Evolutionary conservation across 2,329 filamentous ascomycete species (phyloP), one percentile per base, ranked within the genome.

Genomic region (Botrytis deweyae): DNA sequence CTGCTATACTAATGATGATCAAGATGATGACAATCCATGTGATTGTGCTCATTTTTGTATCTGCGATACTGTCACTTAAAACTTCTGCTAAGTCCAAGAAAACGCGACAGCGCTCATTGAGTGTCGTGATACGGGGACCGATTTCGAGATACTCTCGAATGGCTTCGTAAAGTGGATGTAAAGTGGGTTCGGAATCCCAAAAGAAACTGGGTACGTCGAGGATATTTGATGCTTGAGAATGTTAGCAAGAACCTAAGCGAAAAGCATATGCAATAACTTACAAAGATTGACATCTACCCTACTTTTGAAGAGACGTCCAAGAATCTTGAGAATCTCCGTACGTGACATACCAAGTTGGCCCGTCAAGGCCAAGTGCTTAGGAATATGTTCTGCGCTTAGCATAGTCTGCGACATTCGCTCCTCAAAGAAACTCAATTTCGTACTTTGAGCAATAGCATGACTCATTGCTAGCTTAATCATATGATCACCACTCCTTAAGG

Each of bases 381-480:
- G 96, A 3, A 99, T 93, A 80, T 97, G 91, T 82, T 98, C 94
- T 3, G 96, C 95, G 78, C 95, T 92, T 8, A 90, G 86, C 95
- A 99, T 98, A 1, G 97, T 98, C 79, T 93, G 89, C 69, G 92
- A 92, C 95, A 99, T 98, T 74, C 93, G 89, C 83, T 97, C 96
- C 82, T 99, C 96, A 79, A 99, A 99, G 82, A 96, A 94, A 81
- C 92, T 96, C 59, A 99, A 86, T 83, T 98, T 98, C 0, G 96
- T 99, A 82, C 95, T 98, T 83, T 99, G 96, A 0, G 94, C 94
- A 78, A 99, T 98, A 55, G 95, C 96, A 81, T 99, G 96, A 82
- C 93, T 97, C 85, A 99, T 99, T 49, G 95, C 94, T 25, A 99
- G 87, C 84, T 98, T 98, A 81, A 98, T 97, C 95, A 99, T 98